These are phyloP conservation scores for Magnusiomyces suaveolens DNA, from an alignment of 1,139 yeast genomes.

Conservation along the genomic window DNA sequence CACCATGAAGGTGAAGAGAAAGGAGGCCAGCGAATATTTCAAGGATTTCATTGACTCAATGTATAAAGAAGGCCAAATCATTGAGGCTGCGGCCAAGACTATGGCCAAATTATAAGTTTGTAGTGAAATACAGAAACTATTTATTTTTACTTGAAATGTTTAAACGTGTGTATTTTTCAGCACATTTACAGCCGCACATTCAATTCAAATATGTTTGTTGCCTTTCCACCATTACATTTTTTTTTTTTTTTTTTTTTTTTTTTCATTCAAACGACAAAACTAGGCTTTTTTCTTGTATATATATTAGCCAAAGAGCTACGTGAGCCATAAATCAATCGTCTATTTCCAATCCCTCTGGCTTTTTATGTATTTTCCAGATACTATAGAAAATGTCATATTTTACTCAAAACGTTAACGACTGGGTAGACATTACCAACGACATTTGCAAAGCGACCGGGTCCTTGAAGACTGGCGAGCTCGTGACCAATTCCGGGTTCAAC, in stretches of 20 bases:
- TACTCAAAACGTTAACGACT: background rate
- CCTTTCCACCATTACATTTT: background rate
- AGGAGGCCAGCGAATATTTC: slow-evolving; percentile 47
- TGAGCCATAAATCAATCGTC: too few species aligned
- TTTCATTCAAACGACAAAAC: too few species aligned
- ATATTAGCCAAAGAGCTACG: too few species aligned
- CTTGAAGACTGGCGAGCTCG: slow-evolving; percentile 28
- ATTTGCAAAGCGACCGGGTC: slow-evolving; percentile 15
- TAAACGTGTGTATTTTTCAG: background rate
- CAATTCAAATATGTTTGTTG: background rate
- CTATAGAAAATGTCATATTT: background rate
- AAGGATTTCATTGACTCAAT: slow-evolving; percentile 40
- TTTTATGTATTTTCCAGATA: background rate
- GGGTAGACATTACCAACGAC: slow-evolving; percentile 23
- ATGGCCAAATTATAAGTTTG: background rate
- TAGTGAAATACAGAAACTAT: background rate
- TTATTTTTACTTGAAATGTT: background rate
- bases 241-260: background rate
- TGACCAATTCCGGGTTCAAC: slow-evolving; percentile 23
- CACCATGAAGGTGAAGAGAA: slow-evolving; percentile 62
- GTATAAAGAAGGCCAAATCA: slow-evolving; percentile 48
- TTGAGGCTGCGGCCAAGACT: background rate
- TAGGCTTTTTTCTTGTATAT: too few species aligned
- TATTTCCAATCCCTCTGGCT: too few species aligned
- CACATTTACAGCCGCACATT: background rate